phyloP scores from a whole-genome alignment of 208 protist genomes.

The Trypanosomatidae sp. region DNA sequence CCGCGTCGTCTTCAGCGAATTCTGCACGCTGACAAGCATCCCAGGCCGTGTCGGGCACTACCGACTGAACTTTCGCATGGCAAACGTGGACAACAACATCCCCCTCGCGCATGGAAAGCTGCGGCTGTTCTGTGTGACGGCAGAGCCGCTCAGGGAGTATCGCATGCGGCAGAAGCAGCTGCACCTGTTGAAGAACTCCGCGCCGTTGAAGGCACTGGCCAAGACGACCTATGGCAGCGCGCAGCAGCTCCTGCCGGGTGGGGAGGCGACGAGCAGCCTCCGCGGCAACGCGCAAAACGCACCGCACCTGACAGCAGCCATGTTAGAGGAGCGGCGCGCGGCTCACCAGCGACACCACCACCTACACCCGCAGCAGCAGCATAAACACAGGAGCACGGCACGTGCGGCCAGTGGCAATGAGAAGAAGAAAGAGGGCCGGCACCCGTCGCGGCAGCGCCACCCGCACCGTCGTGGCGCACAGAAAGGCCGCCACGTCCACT shows the following conservation, averaged over 20 bases:
- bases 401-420: too few relatives aligned
- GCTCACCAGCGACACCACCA: too few relatives aligned
- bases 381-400: too few relatives aligned
- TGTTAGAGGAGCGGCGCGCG: too few relatives aligned
- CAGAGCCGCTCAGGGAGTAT: constrained; percentile 56
- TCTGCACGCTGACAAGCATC: constrained; percentile 60
- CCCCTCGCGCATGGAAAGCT: constrained; percentile 60
- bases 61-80: constrained; percentile 71
- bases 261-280: not conserved
- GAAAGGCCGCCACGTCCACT: too few relatives aligned
- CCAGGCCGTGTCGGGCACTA: constrained; percentile 45
- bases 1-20: constrained; percentile 84
- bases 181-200: constrained; percentile 4
- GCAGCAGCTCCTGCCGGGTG: constrained; percentile 6
- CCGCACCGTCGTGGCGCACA: too few relatives aligned
- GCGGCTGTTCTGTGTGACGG: constrained; percentile 68
- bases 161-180: constrained; percentile 32
- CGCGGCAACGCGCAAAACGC: too few relatives aligned
- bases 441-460: too few relatives aligned
- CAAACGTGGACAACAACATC: constrained; percentile 64
- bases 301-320: too few relatives aligned
- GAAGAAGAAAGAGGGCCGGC: too few relatives aligned
- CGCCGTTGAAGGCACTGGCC: not conserved
- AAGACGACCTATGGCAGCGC: constrained; percentile 4
- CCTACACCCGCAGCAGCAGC: too few relatives aligned